Conservation (phyloP, 2,329 filamentous ascomycete genomes). For the Pseudonectria buxi region DNA sequence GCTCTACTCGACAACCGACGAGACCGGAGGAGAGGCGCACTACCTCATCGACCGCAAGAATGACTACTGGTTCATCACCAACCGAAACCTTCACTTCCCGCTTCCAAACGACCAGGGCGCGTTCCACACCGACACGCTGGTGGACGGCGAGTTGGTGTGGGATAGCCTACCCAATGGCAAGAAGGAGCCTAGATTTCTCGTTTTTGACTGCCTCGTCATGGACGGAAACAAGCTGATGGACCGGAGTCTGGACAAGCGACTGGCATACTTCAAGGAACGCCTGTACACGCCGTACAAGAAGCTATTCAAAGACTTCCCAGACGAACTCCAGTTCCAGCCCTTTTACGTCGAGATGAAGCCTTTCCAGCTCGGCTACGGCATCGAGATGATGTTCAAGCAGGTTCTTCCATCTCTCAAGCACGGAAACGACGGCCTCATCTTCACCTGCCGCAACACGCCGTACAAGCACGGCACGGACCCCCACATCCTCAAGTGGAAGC, state of each 20-base stretch:
- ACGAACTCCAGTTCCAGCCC: slow-evolving; percentile 62
- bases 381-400: slow-evolving; percentile 86
- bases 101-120: slow-evolving; percentile 54
- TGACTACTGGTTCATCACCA: slow-evolving; percentile 82
- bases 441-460: slow-evolving; percentile 82
- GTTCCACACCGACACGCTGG: slow-evolving; percentile 74
- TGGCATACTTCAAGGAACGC: slow-evolving; percentile 76
- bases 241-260: slow-evolving; percentile 76
- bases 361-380: slow-evolving; percentile 82
- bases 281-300: slow-evolving; percentile 65
- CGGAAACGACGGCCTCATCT: slow-evolving; percentile 94
- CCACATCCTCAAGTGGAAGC: slow-evolving; percentile 97
- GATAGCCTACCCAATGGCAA: slow-evolving; percentile 65
- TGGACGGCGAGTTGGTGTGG: slow-evolving; percentile 90
- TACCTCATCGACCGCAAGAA: slow-evolving; percentile 98
- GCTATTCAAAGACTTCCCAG: slow-evolving; percentile 58
- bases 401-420: slow-evolving; percentile 79
- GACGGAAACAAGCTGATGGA: slow-evolving; percentile 71
- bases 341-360: slow-evolving; percentile 84
- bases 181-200: slow-evolving; percentile 71
- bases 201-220: slow-evolving; percentile 87
- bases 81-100: slow-evolving; percentile 71
- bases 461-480: slow-evolving; percentile 89
- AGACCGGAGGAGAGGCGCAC: slow-evolving; percentile 58
- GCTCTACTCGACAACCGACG: slow-evolving; percentile 74